These are phyloP conservation scores for Betula pendula DNA, from an alignment of 306 rosid species.

Conservation along the genomic window DNA sequence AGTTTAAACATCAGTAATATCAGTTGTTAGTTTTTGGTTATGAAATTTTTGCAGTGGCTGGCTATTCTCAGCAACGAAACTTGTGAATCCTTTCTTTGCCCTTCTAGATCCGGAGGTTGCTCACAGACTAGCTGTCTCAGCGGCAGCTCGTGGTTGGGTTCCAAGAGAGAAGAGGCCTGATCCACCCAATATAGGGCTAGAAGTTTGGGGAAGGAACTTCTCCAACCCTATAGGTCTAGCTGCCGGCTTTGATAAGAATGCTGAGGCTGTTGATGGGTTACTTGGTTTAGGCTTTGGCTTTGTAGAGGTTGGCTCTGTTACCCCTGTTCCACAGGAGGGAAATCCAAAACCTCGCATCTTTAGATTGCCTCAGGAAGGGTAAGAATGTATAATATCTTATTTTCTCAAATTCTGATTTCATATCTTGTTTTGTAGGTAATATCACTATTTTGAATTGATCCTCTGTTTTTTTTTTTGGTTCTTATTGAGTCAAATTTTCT, in stretches of 20 bases:
- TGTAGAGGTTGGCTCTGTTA: conserved; percentile 96
- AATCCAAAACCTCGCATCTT: conserved; percentile 95
- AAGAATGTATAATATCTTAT: conserved; percentile 29
- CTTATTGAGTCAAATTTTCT: conserved; percentile 10
- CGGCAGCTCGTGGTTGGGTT: conserved; percentile 97
- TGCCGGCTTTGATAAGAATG: conserved; percentile 97
- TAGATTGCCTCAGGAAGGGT: conserved; percentile 78
- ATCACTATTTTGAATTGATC: background rate
- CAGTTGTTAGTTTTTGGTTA: conserved; percentile 31
- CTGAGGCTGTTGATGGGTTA: conserved; percentile 90
- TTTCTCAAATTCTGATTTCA: conserved; percentile 25
- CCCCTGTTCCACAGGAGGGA: conserved; percentile 94
- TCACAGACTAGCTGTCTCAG: conserved; percentile 77
- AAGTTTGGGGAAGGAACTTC: conserved; percentile 99
- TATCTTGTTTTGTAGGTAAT: background rate
- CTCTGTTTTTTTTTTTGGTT: background rate
- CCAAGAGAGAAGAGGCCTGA: conserved; percentile 94
- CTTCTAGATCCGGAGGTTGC: conserved; percentile 92
- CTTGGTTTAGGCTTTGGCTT: conserved; percentile 93
- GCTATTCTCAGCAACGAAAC: conserved; percentile 92
- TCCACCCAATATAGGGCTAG: conserved; percentile 62
- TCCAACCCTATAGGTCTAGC: conserved; percentile 96
- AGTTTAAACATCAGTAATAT: conserved; percentile 18
- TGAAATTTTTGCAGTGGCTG: conserved; percentile 72
- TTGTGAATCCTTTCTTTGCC: conserved; percentile 88